These are phyloP conservation scores for Ceratocystis variospora DNA, from an alignment of 2,329 filamentous ascomycete species.

Conservation along the genomic window DNA sequence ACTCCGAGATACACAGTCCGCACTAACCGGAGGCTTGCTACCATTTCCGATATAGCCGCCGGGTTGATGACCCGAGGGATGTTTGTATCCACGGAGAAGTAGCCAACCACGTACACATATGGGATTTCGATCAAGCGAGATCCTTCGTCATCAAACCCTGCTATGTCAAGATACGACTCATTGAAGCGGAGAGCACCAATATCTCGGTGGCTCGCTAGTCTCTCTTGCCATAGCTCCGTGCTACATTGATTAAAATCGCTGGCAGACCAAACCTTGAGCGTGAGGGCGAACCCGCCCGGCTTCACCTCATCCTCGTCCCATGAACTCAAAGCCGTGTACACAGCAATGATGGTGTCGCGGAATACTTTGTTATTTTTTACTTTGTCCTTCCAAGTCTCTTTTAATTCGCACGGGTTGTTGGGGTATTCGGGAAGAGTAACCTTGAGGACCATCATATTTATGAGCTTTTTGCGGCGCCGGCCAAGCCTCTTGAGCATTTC, in stretches of 20 bases:
- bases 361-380: constrained; percentile 17
- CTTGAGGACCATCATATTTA: constrained; percentile 16
- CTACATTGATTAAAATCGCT: constrained; percentile 22
- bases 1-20: constrained; percentile 19
- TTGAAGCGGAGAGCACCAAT: constrained; percentile 22
- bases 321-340: constrained; percentile 18
- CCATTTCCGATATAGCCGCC: constrained; percentile 21
- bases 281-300: constrained; percentile 20
- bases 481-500: constrained; percentile 9
- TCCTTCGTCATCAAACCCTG: constrained; percentile 52
- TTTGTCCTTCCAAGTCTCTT: constrained; percentile 20
- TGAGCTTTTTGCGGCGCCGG: constrained; percentile 9
- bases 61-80: constrained; percentile 21
- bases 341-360: constrained; percentile 11
- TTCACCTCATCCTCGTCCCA: constrained; percentile 20
- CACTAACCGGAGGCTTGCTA: constrained; percentile 20
- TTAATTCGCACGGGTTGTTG: constrained; percentile 13
- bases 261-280: constrained; percentile 19
- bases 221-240: constrained; percentile 21
- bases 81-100: constrained; percentile 19
- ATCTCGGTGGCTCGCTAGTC: constrained; percentile 20
- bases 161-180: constrained; percentile 48
- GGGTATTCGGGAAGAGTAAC: constrained; percentile 14
- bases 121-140: constrained; percentile 42
- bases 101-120: constrained; percentile 24